Evolutionary conservation across 805 yeast genomes (phyloP).

Genomic region (Starmera pachycereana): DNA sequence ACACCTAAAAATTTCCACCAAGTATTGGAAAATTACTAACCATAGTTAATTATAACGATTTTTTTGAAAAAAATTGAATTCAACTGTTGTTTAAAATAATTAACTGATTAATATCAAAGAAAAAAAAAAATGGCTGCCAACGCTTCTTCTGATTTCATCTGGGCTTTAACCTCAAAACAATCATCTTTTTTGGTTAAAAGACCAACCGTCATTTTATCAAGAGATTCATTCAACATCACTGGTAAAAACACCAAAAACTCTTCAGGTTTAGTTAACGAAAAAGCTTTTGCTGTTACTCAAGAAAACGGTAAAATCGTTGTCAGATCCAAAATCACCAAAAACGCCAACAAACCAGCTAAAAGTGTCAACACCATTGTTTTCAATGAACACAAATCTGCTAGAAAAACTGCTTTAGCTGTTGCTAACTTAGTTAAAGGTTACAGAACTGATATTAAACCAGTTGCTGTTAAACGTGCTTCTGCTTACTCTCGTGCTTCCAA

Average conservation of each 20-base stretch:
- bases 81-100: no score
- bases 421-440: conserved; percentile 34
- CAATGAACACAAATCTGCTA: conserved; percentile 32
- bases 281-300: conserved; percentile 36
- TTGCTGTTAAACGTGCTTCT: conserved; percentile 38
- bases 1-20: no score
- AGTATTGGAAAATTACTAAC: no score
- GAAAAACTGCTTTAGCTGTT: conserved; percentile 34
- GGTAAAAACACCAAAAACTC: conserved; percentile 35
- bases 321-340: conserved; percentile 32
- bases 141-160: conserved; percentile 35
- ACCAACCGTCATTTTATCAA: conserved; percentile 31
- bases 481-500: conserved; percentile 29
- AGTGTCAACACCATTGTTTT: conserved; percentile 25
- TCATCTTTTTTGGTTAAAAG: conserved; percentile 38
- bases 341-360: conserved; percentile 38
- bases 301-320: conserved; percentile 29
- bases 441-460: conserved; percentile 38
- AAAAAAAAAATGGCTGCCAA: conserved; percentile 7
- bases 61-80: no score
- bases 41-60: no score
- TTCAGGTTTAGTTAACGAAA: conserved; percentile 38
- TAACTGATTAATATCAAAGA: no score
- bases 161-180: conserved; percentile 40
- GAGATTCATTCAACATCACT: conserved; percentile 40